Evolutionary conservation across 1,284 basidiomycete species (phyloP), one percentile per base, ranked within the genome.

Genomic region (Leccinum cinnamomeum): DNA sequence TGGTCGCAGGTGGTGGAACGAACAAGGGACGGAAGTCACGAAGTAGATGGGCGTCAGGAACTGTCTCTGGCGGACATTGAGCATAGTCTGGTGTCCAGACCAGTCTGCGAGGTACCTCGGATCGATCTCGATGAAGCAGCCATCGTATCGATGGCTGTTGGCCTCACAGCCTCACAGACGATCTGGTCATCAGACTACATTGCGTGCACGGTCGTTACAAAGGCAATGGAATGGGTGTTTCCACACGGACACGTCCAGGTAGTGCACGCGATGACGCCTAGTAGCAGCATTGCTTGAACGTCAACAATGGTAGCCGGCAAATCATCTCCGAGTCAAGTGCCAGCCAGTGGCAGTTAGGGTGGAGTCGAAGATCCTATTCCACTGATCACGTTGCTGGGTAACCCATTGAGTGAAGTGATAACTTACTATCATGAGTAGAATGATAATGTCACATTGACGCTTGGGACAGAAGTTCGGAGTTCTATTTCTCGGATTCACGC

Each of bases 151-250:
- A 18, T n/a, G 18, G 18, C 10, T 46, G 44, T 46, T 46, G 2
- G 41, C 7, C 41, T 44, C 41, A 10, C 8, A 20, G 20, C 18
- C 20, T 12, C 46, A 23, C 16, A 48, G 20, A 14, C 20, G 20
- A 48, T 48, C 20, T 48, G 46, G 7, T 7, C 46, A 48, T 20
- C 12, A 48, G 20, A 23, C 20, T 48, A 14, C 20, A 23, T 48
- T 48, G 12, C 64, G 2, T 71, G 64, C 28, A 53, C 54, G 6
- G 41, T 75, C 46, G 39, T 67, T 35, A 56, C 63, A 14, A 64
- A 51, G 46, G 46, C 71, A 18, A 51, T 67, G 18, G 63, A 64
- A 20, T 73, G 70, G 73, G 2, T 71, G 2, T 72, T 64, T 16
- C 69, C 72, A 12, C 63, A 64, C 58, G 60, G 60, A 30, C 64